Evolutionary conservation across 257 asterid genomes (phyloP), one percentile per base, ranked within the genome.

Genomic region (Rehmannia glutinosa): DNA sequence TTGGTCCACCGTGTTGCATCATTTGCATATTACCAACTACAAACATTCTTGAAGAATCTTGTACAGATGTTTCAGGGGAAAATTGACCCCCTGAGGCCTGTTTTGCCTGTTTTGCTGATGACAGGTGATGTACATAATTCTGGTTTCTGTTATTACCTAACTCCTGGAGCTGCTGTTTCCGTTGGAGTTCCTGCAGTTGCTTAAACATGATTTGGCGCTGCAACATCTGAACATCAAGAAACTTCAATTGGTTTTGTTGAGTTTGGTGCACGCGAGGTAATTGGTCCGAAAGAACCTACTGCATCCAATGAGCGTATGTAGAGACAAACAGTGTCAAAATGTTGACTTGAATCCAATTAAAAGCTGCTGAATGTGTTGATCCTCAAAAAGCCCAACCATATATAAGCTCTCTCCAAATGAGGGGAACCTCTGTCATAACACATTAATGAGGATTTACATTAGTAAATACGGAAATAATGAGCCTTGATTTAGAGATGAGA

Each of bases 111-210:
- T 77, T 77, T 4, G 55, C 27, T 5, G 69, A 62, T 2, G 80
- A 20, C 25, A 74, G 69, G 67, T 84, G 85, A 74, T 69, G 75
- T 33, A 59, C 73, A 60, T 72, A 81, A 64, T 73, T 76, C 60
- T 80, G 87, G 64, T 75, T 82, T 60, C 80, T 70, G 23, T 68
- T 55, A 54, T 75, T 77, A 28, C 79, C 78, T 23, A 77, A 47
- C 58, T 79, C 90, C 71, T 83, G 86, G 62, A 85, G 81, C 76
- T 85, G 90, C 69, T 79, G 88, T 69, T 81, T 82, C 25, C 81
- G 78, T 80, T 80, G 96, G 81, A 82, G 72, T 66, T 86, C 96
- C 67, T 83, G 93, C 82, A 88, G 76, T 75, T 84, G 93, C 65
- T 86, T 86, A 62, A 71, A 79, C 84, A 86, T 81, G 32, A 88